These are phyloP conservation scores for Vitellaria paradoxa DNA, from an alignment of 179 eudicot species.

Conservation along the genomic window DNA sequence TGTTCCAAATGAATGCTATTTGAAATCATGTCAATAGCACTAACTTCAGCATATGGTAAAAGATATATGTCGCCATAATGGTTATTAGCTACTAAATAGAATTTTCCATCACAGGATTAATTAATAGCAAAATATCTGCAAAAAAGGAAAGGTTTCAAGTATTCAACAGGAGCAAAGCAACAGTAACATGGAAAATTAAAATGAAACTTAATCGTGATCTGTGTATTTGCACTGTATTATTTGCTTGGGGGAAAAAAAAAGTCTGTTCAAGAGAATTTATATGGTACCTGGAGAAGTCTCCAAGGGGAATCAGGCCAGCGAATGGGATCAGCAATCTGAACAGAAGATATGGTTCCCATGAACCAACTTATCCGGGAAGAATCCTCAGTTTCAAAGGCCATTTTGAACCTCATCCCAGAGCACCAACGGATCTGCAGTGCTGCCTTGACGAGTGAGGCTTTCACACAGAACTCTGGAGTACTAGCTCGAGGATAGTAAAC, in stretches of 20 bases:
- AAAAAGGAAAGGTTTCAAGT: not conserved
- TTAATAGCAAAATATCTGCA: not conserved
- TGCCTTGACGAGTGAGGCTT: constrained; percentile 52
- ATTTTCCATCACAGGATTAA: not conserved
- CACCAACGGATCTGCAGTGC: constrained; percentile 69
- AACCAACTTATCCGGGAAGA: constrained; percentile 82
- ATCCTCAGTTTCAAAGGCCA: constrained; percentile 82
- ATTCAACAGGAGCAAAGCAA: not conserved
- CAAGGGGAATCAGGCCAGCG: constrained; percentile 81
- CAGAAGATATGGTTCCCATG: constrained; percentile 68
- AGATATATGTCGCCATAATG: not conserved
- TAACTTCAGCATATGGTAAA: not conserved
- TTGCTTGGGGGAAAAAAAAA: not conserved
- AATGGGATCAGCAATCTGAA: constrained; percentile 66
- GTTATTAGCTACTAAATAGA: not conserved
- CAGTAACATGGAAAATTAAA: not conserved
- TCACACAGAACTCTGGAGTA: constrained; percentile 73
- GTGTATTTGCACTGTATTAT: too few species aligned
- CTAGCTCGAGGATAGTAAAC: constrained; percentile 76
- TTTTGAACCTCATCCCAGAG: constrained; percentile 77
- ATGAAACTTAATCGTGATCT: too few species aligned
- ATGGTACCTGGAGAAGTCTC: constrained; percentile 69
- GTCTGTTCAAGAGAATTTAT: not conserved
- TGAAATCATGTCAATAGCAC: constrained; percentile 16
- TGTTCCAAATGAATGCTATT: not conserved